Percentiles rank a stretch among this genome's conserved stretches.
phyloP scores from a whole-genome alignment of 495 filamentous ascomycete species.

The Corynascus novoguineensis region DNA sequence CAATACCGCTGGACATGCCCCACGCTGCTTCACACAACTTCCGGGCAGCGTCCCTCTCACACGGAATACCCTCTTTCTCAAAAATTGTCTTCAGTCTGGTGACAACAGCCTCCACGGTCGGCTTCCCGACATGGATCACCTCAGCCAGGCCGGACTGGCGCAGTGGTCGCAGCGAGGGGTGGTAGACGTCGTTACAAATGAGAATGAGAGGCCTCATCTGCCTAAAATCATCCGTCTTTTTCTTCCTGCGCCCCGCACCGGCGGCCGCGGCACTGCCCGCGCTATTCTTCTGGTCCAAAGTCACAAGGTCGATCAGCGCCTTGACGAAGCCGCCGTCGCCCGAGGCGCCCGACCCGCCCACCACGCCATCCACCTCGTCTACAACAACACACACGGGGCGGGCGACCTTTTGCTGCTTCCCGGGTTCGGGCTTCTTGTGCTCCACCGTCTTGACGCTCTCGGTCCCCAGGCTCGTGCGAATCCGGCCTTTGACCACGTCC shows the following conservation, averaged over 20 bases:
- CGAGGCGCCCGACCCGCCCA: conserved; percentile 63
- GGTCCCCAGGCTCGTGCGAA: conserved; percentile 80
- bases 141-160: conserved; percentile 77
- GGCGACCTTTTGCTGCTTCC: conserved; percentile 65
- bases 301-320: conserved; percentile 82
- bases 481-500: conserved; percentile 80
- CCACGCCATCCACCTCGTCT: conserved; percentile 94
- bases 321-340: conserved; percentile 87
- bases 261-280: conserved; percentile 31
- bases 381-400: conserved; percentile 89
- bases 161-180: conserved; percentile 77
- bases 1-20: conserved; percentile 66
- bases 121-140: conserved; percentile 86
- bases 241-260: conserved; percentile 33
- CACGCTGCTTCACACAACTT: conserved; percentile 87
- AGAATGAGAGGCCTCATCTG: conserved; percentile 83
- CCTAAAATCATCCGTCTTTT: conserved; percentile 75
- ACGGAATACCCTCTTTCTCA: conserved; percentile 74
- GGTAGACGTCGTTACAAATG: conserved; percentile 98
- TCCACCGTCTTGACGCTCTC: conserved; percentile 84
- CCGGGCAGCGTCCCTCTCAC: conserved; percentile 80
- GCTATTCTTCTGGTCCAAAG: conserved; percentile 77
- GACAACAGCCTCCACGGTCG: conserved; percentile 80
- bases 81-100: conserved; percentile 76
- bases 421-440: conserved; percentile 50